A percentile compares a stretch with the other conserved stretches of the same genome.
Evolutionary conservation across 202 grass and related monocot species (phyloP).

Genomic region (Zoysia matrella): DNA sequence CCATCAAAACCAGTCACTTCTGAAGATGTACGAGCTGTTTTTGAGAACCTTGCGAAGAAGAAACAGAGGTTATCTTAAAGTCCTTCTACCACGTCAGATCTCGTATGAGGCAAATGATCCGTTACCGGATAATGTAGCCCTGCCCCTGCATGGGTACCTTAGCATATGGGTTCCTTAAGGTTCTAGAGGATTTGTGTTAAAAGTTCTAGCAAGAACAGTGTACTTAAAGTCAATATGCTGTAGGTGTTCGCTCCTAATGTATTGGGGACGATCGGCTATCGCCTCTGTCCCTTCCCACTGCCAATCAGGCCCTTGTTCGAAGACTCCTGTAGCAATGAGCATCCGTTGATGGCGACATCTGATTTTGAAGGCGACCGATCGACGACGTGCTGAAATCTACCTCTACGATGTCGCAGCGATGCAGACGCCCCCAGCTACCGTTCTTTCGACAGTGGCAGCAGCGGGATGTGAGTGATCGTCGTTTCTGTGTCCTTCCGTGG

Average conservation of each 20-base stretch:
- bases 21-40: slow-evolving; percentile 75
- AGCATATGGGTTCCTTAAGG: not conserved
- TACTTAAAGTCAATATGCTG: no score
- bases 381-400: not conserved
- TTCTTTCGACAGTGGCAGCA: slow-evolving; percentile 1
- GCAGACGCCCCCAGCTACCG: slow-evolving; percentile 19
- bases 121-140: not conserved
- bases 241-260: not conserved
- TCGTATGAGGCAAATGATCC: not conserved
- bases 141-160: not conserved
- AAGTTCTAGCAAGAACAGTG: slow-evolving; percentile 9
- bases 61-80: slow-evolving; percentile 78
- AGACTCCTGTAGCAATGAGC: not conserved
- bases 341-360: not conserved
- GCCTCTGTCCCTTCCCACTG: not conserved
- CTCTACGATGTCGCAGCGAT: slow-evolving; percentile 7
- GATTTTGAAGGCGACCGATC: not conserved
- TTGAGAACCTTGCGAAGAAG: slow-evolving; percentile 92
- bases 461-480: no score
- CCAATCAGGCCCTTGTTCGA: not conserved
- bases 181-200: slow-evolving; percentile 17
- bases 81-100: not conserved
- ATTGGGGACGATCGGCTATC: not conserved
- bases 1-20: slow-evolving; percentile 81
- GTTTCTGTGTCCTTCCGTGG: no score